Evolutionary conservation across 139 green algal genomes (phyloP), one percentile per base, ranked within the genome.

Genomic region (Chlorella sp.): DNA sequence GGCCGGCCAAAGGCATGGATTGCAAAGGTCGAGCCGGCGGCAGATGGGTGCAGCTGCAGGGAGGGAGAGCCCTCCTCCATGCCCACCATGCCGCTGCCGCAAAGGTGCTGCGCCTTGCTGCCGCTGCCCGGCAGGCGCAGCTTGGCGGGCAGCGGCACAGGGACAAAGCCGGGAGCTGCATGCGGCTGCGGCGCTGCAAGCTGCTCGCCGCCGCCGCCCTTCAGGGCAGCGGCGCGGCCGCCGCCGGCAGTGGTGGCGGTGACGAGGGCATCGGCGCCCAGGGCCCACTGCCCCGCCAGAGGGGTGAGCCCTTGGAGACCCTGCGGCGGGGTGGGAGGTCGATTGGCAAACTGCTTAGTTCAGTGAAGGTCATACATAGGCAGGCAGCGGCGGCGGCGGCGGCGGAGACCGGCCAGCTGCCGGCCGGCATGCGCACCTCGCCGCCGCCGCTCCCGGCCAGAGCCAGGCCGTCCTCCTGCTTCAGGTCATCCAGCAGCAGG

Each of bases 1-100:
- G 60, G 41, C 4, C 77, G 77, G 34, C 36, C 72, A 30, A 62
- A 86, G 30, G 81, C 81, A 24, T 73, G 70, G 54, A 85, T 85
- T 51, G 81, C 36, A 32, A 86, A 81, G n/a, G 38, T 56, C 22
- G 51, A 20, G 51, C 51, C 51, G 36, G 46, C 73, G 24, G 41
- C 41, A 0, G 70, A 73, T 0, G 44, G 70, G 36, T 81, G 70
- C 40, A 72, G 67, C 43, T 46, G 67, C 68, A 48, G 51, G 2
- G 51, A 60, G 51, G 51, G 51, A 16, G 51, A 60, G 11, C 51
- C 51, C 14, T 60, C 51, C 2, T 60, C 51, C 9, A 60, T 11
- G 14, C 11, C 51, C 2, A 11, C 51, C 51, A 60, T 3, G 51
- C 51, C 51, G 51, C 51, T 60, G 51, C 51, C 14, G 51, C 51